Evolutionary conservation across 2,329 filamentous ascomycete genomes (phyloP).

Genomic region (Penicillium sclerotigenum): DNA sequence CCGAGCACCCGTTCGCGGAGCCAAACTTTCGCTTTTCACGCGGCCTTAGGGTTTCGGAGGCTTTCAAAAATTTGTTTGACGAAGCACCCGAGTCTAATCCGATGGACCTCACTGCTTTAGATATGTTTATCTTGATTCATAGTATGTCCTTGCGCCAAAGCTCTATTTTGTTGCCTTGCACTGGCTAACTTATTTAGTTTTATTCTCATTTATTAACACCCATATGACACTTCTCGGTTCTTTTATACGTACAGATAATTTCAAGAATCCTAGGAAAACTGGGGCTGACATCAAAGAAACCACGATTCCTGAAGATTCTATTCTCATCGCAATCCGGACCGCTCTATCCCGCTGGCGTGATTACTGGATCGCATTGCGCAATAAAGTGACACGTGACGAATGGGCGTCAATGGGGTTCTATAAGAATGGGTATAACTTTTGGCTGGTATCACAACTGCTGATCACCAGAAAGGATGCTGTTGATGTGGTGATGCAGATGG

Average conservation of each 20-base stretch:
- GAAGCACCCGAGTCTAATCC: constrained; percentile 18
- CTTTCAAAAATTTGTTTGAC: constrained; percentile 42
- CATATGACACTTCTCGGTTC: constrained; percentile 40
- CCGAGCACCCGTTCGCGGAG: constrained; percentile 43
- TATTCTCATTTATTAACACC: constrained; percentile 42
- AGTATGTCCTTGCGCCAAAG: constrained; percentile 26
- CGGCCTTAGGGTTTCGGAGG: constrained; percentile 36
- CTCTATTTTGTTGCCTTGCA: background rate
- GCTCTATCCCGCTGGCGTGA: constrained; percentile 41
- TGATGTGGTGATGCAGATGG: constrained; percentile 45
- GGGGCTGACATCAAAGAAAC: background rate
- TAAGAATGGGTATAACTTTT: constrained; percentile 44
- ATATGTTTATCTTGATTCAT: constrained; percentile 46
- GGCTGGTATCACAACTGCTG: constrained; percentile 43
- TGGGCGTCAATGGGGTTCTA: constrained; percentile 44
- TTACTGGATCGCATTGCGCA: constrained; percentile 36
- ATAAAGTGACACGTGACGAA: constrained; percentile 32
- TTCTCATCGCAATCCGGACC: constrained; percentile 31
- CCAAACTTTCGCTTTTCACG: constrained; percentile 39
- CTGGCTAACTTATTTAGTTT: constrained; percentile 26
- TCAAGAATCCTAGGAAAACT: constrained; percentile 8
- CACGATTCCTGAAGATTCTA: constrained; percentile 30
- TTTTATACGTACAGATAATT: constrained; percentile 18
- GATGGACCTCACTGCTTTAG: constrained; percentile 34
- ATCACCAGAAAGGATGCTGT: constrained; percentile 43